These are phyloP conservation scores for Nakaseomyces kungkrabaensis DNA, from an alignment of 1,139 yeast species.

Conservation along the genomic window DNA sequence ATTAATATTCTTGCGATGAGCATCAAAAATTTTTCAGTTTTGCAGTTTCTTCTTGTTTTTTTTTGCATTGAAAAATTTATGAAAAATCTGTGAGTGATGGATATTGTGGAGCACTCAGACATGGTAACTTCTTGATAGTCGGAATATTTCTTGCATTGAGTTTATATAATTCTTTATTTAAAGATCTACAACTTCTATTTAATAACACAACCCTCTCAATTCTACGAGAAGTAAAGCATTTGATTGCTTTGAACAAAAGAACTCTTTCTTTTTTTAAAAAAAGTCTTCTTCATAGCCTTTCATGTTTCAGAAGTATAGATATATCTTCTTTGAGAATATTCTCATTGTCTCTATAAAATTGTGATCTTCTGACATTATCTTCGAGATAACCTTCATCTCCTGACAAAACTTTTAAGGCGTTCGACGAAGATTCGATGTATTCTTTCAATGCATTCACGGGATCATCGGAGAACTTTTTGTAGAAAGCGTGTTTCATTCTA, in stretches of 20 bases:
- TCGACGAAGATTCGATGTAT: slow-evolving; percentile 62
- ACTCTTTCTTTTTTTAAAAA: too few species aligned
- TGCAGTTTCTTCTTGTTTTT: too few species aligned
- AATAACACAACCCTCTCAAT: too few species aligned
- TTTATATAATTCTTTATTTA: too few species aligned
- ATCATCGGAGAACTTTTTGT: slow-evolving; percentile 53
- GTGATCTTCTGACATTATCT: slow-evolving; percentile 67
- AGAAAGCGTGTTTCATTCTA: slow-evolving; percentile 52
- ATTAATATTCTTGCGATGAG: background rate
- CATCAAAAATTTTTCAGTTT: slow-evolving; percentile 2
- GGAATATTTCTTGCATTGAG: too few species aligned
- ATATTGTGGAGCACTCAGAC: too few species aligned
- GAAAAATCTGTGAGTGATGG: too few species aligned
- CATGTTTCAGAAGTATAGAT: slow-evolving; percentile 43
- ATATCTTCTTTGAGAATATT: slow-evolving; percentile 62
- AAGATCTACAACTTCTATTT: too few species aligned
- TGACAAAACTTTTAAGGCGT: slow-evolving; percentile 56
- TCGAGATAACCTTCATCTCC: slow-evolving; percentile 80
- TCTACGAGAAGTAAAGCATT: too few species aligned
- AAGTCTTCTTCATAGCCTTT: slow-evolving; percentile 21
- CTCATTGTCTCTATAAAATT: slow-evolving; percentile 51
- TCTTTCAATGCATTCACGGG: slow-evolving; percentile 61
- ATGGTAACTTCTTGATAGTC: too few species aligned
- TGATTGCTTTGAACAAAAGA: too few species aligned
- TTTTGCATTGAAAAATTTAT: too few species aligned